Percentiles rank a stretch among this genome's conserved stretches.
Conservation (phyloP, 1,139 yeast genomes). For the Suhomyces chickasaworum region DNA sequence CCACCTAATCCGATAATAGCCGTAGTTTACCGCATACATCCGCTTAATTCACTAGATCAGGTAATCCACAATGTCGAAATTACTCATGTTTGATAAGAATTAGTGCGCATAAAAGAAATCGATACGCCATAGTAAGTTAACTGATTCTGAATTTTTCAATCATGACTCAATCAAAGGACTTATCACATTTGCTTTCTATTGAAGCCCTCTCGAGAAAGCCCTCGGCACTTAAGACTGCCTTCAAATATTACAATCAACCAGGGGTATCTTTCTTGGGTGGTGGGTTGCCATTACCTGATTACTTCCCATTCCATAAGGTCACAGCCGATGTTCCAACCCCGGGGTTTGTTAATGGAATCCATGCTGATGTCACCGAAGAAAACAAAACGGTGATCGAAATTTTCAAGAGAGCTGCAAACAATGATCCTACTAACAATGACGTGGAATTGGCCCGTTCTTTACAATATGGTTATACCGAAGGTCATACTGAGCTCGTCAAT, state of each 20-base stretch:
- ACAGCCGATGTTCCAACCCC: conserved; percentile 72
- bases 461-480: conserved; percentile 87
- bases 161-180: conserved; percentile 56
- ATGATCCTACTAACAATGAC: conserved; percentile 47
- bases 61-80: conserved; percentile 5
- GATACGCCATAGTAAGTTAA: background rate
- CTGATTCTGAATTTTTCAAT: background rate
- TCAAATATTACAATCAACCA: conserved; percentile 73
- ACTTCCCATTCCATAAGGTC: conserved; percentile 86
- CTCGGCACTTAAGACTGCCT: conserved; percentile 83
- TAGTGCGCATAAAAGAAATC: conserved; percentile 1
- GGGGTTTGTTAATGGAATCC: conserved; percentile 76
- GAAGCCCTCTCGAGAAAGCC: conserved; percentile 78
- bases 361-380: conserved; percentile 57
- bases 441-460: conserved; percentile 81
- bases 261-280: conserved; percentile 90
- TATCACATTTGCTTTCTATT: conserved; percentile 70
- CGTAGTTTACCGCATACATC: conserved; percentile 3
- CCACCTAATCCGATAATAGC: conserved; percentile 1
- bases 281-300: conserved; percentile 86
- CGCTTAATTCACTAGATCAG: conserved; percentile 6
- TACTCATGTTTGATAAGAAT: conserved; percentile 9
- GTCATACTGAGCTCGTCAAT: conserved; percentile 66
- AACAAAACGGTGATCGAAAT: conserved; percentile 50
- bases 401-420: conserved; percentile 40